Evolutionary conservation across 768 basidiomycete species (phyloP), one percentile per base, ranked within the genome.

Genomic region (Calocera viscosa): DNA sequence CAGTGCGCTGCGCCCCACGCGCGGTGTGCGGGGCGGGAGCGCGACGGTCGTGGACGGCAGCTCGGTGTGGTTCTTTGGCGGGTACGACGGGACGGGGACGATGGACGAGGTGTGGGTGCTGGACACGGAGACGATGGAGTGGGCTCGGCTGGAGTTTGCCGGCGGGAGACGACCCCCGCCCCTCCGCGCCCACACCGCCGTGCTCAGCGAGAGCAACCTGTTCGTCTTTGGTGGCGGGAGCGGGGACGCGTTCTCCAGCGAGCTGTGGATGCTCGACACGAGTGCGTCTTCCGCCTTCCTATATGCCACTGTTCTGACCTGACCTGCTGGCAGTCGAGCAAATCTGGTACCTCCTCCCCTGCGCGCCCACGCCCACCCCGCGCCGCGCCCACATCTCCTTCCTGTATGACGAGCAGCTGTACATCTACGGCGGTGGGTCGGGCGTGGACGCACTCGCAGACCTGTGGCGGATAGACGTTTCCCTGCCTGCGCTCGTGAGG

Each of bases 391-490:
- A 97, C 75, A 90, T 91, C 0, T 84, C 91, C 0, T 88, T 94
- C 16, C 77, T 85, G 24, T 86, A 91, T 72, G 78, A 79, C 32
- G 80, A 82, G 67, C 87, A 83, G 73, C 82, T 97, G 0, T 91
- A 89, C 79, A 77, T 96, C 2, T 96, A 95, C 72, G 94, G 93
- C 8, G 93, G 94, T n/a, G 94, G 94, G 1, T 94, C 92, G 67
- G 94, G 94, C 0, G 80, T 88, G 78, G 83, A 83, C n/a, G 93
- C 94, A 0, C 80, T 96, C 66, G 90, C 91, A 71, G 94, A 96
- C 74, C 78, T 94, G 22, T 95, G 93, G 92, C 84, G 87, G 17
- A 78, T 95, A 26, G 91, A 95, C 67, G 83, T 88, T 0, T 53
- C 53, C 11, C 30, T 26, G 2, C 26, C 53, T 19, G 24, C 53